phyloP scores from a whole-genome alignment of 75 land plant genomes.

The Selaginella moellendorffii region DNA sequence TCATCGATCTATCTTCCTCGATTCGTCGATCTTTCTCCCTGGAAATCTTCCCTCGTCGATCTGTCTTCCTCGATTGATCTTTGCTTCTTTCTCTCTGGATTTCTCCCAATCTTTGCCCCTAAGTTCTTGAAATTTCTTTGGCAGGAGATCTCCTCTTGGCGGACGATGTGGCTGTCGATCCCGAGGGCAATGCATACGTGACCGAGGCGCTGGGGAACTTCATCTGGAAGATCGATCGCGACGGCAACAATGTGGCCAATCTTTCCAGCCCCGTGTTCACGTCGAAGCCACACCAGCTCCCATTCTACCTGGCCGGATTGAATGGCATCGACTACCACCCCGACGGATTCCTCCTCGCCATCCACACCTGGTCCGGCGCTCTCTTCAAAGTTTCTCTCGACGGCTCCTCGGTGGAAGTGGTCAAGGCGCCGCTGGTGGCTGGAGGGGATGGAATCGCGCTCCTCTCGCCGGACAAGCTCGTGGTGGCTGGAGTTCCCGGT shows the following conservation, averaged over 20 bases:
- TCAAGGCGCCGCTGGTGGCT: not conserved
- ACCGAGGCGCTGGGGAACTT: conserved; percentile 36
- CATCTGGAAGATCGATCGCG: conserved; percentile 47
- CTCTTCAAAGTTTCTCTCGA: not conserved
- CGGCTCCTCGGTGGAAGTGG: not conserved
- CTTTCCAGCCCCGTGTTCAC: conserved; percentile 22
- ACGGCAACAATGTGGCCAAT: conserved; percentile 24
- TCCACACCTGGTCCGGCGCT: not conserved
- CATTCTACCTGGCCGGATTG: conserved; percentile 13
- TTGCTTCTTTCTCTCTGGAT: not conserved
- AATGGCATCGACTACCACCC: not conserved
- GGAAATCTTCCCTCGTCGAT: not conserved
- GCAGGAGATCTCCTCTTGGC: conserved; percentile 7
- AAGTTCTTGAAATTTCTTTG: conserved; percentile 35
- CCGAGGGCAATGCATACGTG: conserved; percentile 45
- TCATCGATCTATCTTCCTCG: not conserved
- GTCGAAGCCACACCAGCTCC: not conserved
- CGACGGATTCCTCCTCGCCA: conserved; percentile 31
- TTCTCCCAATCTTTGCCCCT: not conserved
- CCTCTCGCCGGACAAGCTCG: conserved; percentile 3
- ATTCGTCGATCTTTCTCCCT: not conserved
- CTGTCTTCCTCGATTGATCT: not conserved
- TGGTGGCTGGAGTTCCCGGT: not conserved
- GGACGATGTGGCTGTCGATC: not conserved
- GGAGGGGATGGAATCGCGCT: not conserved